Evolutionary conservation across 495 filamentous ascomycete species (phyloP).

Genomic region (Penicillium desertorum): DNA sequence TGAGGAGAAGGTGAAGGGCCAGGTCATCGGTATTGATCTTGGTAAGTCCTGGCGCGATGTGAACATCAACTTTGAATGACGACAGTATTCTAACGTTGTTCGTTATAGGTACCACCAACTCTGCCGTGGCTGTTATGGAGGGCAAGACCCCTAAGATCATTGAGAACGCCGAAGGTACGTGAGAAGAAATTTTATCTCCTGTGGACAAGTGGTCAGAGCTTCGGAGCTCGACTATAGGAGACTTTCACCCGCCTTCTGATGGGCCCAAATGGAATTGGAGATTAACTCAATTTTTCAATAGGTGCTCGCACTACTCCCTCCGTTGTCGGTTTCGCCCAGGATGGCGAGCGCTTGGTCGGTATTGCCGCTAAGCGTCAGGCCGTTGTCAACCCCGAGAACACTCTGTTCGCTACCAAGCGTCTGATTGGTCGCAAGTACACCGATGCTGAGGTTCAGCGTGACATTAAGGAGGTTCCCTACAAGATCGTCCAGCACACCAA

Average conservation of each 20-base stretch:
- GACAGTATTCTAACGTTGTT: constrained; percentile 26
- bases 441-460: constrained; percentile 92
- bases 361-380: constrained; percentile 98
- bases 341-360: constrained; percentile 96
- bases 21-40: constrained; percentile 98
- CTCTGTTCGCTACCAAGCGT: constrained; percentile 98
- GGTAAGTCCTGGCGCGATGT: constrained; percentile 57
- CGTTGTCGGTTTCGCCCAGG: constrained; percentile 93
- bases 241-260: not conserved
- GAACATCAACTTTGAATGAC: not conserved
- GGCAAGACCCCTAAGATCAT: constrained; percentile 94
- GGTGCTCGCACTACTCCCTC: constrained; percentile 96
- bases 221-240: not conserved
- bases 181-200: constrained; percentile 26
- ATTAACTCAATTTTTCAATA: constrained; percentile 35
- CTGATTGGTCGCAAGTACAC: constrained; percentile 98
- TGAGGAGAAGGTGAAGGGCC: constrained; percentile 87
- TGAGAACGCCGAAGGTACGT: constrained; percentile 90
- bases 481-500: constrained; percentile 99
- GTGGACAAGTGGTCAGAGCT: constrained; percentile 16
- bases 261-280: not conserved
- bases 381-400: constrained; percentile 99
- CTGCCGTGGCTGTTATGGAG: constrained; percentile 96
- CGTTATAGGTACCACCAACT: constrained; percentile 86
- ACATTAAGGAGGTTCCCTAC: constrained; percentile 98